These are phyloP conservation scores for Polygonum maritimum DNA, from an alignment of 148 eudicot genomes.

Conservation along the genomic window DNA sequence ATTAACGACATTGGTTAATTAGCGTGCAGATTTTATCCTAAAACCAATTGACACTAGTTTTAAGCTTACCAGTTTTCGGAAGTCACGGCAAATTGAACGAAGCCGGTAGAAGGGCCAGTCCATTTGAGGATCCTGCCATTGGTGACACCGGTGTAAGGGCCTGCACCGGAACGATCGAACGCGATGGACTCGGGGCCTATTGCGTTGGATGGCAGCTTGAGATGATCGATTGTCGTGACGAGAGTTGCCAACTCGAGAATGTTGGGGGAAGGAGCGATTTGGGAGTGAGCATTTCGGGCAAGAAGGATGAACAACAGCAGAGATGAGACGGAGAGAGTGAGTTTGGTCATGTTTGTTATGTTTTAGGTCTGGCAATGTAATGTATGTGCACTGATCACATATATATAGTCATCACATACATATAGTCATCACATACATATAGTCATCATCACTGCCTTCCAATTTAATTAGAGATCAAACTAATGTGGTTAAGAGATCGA, in stretches of 20 bases:
- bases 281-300: background rate
- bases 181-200: background rate
- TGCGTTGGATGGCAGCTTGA: background rate
- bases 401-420: background rate
- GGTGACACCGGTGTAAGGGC: background rate
- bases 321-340: background rate
- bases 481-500: too few species aligned
- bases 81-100: background rate
- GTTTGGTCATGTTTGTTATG: background rate
- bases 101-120: background rate
- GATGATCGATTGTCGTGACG: background rate
- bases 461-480: too few species aligned
- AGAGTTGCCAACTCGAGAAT: background rate
- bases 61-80: background rate
- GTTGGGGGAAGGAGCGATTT: background rate
- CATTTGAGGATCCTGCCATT: background rate
- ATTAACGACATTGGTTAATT: too few species aligned
- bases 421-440: too few species aligned
- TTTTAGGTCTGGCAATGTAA: background rate
- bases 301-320: background rate
- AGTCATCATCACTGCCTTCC: too few species aligned
- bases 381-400: background rate
- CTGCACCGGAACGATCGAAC: background rate
- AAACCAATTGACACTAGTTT: too few species aligned
- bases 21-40: too few species aligned